Base-by-base conservation (phyloP, 768 basidiomycete species). In the Pisolithus microcarpus region DNA sequence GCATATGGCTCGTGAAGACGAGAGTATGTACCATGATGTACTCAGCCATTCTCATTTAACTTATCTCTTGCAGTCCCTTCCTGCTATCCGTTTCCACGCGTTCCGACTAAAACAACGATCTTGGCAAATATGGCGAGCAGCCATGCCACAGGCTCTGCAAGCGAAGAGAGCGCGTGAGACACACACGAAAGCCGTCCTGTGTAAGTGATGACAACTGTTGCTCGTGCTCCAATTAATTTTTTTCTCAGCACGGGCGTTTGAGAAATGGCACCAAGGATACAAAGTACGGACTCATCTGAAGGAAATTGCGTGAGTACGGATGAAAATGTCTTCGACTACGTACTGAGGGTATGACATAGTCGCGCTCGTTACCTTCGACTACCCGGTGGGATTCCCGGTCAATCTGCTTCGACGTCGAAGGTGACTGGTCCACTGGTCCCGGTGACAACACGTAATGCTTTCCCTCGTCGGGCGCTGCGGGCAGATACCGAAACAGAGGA, bases 361-460 rank as follows among this genome's bases (percentile, higher is more conserved):
- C 88, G 89, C 23, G 89, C 90, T 38, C 78, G 88, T 59, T 86
- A 88, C 68, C 77, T 91, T 54, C 83, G 85, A 52, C 73, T 91
- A 36, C 86, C 88, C 2, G 72, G 80, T 19, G 67, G 77, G 8
- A 67, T 75, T 38, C 74, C 76, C 11, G 73, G 78, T 15, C 63
- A 58, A 49, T 51, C 50, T 19, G 49, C 55, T 11, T 52, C 61
- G 51, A 51, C 61, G 51, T 53, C 71, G 55, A 60, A 66, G 60
- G 52, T 65, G 47, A 55, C 68, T 39, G 47, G 56, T 55, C 30
- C 58, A 37, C 56, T 63, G 50, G 63, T 58, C 28, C 52, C 66
- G 55, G 59, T 61, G 21, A 48, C 60, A 38, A 52, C 63, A 48
- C 72, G 65, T 43, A 67, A 56, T 48, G 51, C 57, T 43, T 70